Percentiles rank a stretch among this genome's conserved stretches.
Conservation (phyloP, 2,329 filamentous ascomycete species). For the Teratosphaeria nubilosa region DNA sequence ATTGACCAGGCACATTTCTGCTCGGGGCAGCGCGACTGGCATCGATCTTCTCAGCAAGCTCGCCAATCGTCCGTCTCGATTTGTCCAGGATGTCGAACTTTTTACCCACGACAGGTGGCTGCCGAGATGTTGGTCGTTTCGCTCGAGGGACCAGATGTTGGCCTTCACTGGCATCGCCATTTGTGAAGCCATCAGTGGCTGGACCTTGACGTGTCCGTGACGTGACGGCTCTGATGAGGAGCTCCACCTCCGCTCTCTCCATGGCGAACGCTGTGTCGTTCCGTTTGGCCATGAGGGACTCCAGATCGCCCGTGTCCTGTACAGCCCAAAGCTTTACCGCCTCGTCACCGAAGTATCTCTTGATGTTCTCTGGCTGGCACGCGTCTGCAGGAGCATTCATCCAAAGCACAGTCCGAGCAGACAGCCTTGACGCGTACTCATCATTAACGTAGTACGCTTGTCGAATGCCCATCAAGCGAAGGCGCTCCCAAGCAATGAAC, state of each 20-base stretch:
- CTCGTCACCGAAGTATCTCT: slow-evolving; percentile 30
- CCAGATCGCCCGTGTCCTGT: slow-evolving; percentile 35
- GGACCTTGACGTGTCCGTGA: slow-evolving; percentile 8
- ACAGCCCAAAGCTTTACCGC: slow-evolving; percentile 34
- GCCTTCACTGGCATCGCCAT: slow-evolving; percentile 8
- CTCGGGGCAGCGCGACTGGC: slow-evolving; percentile 45
- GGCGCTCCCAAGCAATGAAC: slow-evolving; percentile 36
- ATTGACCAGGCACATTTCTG: slow-evolving; percentile 51
- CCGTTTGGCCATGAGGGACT: slow-evolving; percentile 34
- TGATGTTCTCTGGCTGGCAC: slow-evolving; percentile 18
- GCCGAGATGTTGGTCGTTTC: slow-evolving; percentile 53
- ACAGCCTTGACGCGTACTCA: slow-evolving; percentile 34
- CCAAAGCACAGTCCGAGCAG: slow-evolving; percentile 39
- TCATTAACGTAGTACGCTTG: slow-evolving; percentile 39
- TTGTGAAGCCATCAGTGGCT: slow-evolving; percentile 4
- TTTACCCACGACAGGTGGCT: slow-evolving; percentile 60
- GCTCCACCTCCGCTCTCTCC: slow-evolving; percentile 35
- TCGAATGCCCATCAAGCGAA: slow-evolving; percentile 38
- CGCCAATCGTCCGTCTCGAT: slow-evolving; percentile 63
- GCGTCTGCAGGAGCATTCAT: slow-evolving; percentile 32
- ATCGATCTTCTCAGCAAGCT: slow-evolving; percentile 59
- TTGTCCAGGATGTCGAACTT: slow-evolving; percentile 92
- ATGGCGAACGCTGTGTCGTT: slow-evolving; percentile 34
- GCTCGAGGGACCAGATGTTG: slow-evolving; percentile 26
- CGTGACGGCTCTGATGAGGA: slow-evolving; percentile 28